phyloP scores from a whole-genome alignment of 192 early-diverging fungal genomes.

The Spizellomyces punctatus region DNA sequence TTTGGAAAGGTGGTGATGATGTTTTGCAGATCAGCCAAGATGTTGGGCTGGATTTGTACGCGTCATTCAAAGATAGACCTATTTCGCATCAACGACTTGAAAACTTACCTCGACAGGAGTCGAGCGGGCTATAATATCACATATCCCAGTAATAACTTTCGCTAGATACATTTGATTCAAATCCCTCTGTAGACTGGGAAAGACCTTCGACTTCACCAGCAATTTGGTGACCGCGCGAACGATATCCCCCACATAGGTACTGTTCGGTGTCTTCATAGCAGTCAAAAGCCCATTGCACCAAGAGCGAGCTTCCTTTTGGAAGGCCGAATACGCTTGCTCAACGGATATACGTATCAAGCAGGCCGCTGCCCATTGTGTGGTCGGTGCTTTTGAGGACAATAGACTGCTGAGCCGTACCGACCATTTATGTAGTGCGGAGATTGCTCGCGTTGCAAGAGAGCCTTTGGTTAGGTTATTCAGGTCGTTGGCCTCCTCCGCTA shows the following conservation, averaged over 20 bases:
- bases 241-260: background rate
- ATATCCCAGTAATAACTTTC: conserved; percentile 3
- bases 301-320: conserved; percentile 17
- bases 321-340: conserved; percentile 10
- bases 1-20: conserved; percentile 9
- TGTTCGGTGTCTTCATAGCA: background rate
- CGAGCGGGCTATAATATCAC: background rate
- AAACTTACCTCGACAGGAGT: too few species aligned
- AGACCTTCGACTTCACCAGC: conserved; percentile 5
- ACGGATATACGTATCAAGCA: conserved; percentile 9
- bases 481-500: too few species aligned
- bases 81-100: background rate
- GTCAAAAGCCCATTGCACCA: conserved; percentile 21
- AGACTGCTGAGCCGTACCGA: conserved; percentile 8
- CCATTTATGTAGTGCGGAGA: conserved; percentile 23
- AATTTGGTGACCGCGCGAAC: background rate
- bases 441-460: conserved; percentile 5
- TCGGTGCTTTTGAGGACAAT: conserved; percentile 1
- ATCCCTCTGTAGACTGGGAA: conserved; percentile 21
- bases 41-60: background rate
- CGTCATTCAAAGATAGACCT: background rate
- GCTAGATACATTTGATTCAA: conserved; percentile 28
- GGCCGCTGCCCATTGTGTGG: conserved; percentile 5
- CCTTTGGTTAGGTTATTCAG: too few species aligned
- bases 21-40: conserved; percentile 1